Conservation (phyloP, 1,139 yeast species). For the Lodderomyces orthopsilosis region DNA sequence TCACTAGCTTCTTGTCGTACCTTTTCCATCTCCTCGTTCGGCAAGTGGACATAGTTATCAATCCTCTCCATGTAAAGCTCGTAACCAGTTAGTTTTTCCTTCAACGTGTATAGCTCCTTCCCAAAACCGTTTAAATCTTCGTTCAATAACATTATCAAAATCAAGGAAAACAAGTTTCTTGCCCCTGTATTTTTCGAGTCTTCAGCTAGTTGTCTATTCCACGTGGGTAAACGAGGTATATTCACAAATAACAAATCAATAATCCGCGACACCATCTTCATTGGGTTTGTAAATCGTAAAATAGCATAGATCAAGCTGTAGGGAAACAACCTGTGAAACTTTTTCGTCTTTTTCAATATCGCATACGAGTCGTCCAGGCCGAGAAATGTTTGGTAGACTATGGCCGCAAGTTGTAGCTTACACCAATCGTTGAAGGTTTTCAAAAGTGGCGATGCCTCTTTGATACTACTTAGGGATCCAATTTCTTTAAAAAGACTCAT, state of each 20-base stretch:
- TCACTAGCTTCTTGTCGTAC: conserved; percentile 24
- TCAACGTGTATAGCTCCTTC: conserved; percentile 49
- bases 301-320: conserved; percentile 73
- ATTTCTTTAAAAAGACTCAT: conserved; percentile 60
- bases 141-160: conserved; percentile 68
- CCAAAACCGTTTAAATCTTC: conserved; percentile 76
- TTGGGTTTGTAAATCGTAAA: conserved; percentile 78
- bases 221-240: conserved; percentile 41
- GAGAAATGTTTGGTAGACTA: conserved; percentile 72
- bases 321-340: conserved; percentile 74
- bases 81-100: conserved; percentile 18
- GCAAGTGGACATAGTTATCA: conserved; percentile 21
- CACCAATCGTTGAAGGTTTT: conserved; percentile 76
- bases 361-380: conserved; percentile 81
- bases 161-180: conserved; percentile 62
- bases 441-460: conserved; percentile 65
- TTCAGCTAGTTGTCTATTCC: conserved; percentile 12
- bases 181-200: conserved; percentile 44
- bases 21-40: conserved; percentile 17
- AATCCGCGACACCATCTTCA: conserved; percentile 72
- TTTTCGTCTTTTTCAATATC: conserved; percentile 61
- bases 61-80: conserved; percentile 25
- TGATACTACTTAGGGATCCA: conserved; percentile 50
- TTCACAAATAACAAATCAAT: conserved; percentile 79
- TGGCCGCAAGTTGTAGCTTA: conserved; percentile 78